Base-by-base conservation (phyloP, 2,329 filamentous ascomycete genomes). In the Tolypocladium cylindrosporum region DNA sequence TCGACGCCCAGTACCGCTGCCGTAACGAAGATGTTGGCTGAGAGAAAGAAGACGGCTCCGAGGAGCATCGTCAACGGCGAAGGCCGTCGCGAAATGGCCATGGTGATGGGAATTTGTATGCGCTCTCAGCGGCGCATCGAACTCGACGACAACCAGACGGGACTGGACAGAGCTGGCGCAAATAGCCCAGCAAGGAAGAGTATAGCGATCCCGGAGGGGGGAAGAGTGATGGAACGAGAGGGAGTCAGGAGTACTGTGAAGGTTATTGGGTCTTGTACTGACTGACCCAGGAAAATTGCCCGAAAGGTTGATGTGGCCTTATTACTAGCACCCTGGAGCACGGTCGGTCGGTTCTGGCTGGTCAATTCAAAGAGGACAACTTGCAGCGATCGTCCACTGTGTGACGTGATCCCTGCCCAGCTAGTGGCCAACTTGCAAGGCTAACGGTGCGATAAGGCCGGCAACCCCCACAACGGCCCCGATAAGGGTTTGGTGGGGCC, bases 1-100 rank as follows among this genome's bases (percentile, higher is more conserved):
- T 99, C 94, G 67, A 99, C 83, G 62, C 94, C 94, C 27, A 99
- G 79, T 21, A 97, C 92, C 56, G 91, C 90, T 10, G 90, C 77
- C 55, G 76, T 75, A 34, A 81, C 82, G 48, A 80, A 75, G 48
- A 79, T 80, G 63, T 82, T 69, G 53, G 69, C 62, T n/a, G 72
- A 66, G 43, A 75, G 63, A 55, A 74, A 63, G 55, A 74, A 68
- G 56, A 73, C 57, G 56, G 68, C 70, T 62, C 72, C 72, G 55
- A 76, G 68, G 65, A 75, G 68, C 62, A 71, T 66, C 63, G 67
- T 68, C 65, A 76, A 63, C 45, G 72, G 71, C 58, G 73, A 74
- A 24, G 67, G 63, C 61, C 66, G 64, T 61, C 65, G 65, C 61
- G 64, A 60, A 52, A 66, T 63, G 61, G 70, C 67, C 74, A 76